Conservation (phyloP, 2,329 filamentous ascomycete genomes). For the Xylariaceae sp. region DNA sequence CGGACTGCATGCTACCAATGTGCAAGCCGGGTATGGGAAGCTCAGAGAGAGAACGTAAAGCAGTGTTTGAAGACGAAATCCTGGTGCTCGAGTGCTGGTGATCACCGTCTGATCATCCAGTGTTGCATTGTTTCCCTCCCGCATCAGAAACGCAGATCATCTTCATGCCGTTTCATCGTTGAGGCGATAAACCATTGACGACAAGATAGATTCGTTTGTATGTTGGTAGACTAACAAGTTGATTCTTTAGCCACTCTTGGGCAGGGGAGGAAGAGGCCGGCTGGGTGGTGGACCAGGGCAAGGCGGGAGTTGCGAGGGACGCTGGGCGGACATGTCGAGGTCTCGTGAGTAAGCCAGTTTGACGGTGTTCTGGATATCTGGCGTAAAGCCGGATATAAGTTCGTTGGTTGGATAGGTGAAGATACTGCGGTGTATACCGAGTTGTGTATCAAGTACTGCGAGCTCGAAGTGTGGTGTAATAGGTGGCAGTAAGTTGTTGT, state of each 20-base stretch:
- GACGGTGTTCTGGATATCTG: conserved; percentile 31
- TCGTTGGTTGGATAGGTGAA: background rate
- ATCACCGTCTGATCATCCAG: conserved; percentile 30
- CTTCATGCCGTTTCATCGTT: conserved; percentile 32
- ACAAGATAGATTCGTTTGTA: conserved; percentile 23
- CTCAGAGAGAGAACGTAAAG: conserved; percentile 28
- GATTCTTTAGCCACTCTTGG: conserved; percentile 60
- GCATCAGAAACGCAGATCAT: conserved; percentile 17
- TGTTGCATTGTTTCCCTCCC: conserved; percentile 30
- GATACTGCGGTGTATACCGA: background rate
- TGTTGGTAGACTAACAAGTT: conserved; percentile 2
- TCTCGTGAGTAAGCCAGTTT: conserved; percentile 41
- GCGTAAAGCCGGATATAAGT: conserved; percentile 21
- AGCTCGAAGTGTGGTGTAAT: background rate
- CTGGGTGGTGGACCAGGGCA: conserved; percentile 71
- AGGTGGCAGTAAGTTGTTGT: background rate
- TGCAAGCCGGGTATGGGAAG: conserved; percentile 31
- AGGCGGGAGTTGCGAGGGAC: conserved; percentile 70
- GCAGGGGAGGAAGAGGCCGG: conserved; percentile 69
- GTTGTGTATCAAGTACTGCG: conserved; percentile 1
- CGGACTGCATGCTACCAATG: conserved; percentile 24
- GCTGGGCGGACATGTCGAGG: conserved; percentile 62
- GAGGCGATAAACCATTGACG: conserved; percentile 27
- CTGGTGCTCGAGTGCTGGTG: conserved; percentile 31
- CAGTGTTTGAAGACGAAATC: conserved; percentile 31